phyloP scores from a whole-genome alignment of 768 basidiomycete genomes.

The Amanita inopinata region DNA sequence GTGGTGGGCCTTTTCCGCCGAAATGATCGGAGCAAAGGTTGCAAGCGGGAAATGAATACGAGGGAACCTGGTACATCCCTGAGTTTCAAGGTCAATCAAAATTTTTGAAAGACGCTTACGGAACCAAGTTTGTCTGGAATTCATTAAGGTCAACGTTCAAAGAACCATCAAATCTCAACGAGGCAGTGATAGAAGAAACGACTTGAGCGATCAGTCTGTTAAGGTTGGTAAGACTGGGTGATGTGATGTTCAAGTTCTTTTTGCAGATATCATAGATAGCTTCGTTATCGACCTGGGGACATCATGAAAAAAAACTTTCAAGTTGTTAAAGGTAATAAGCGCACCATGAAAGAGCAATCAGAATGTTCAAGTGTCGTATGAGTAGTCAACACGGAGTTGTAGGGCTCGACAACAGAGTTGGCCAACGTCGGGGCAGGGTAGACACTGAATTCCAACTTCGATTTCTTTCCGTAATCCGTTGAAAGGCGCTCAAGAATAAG shows the following conservation, averaged over 20 bases:
- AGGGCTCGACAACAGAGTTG: slow-evolving; percentile 97
- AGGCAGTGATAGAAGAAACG: slow-evolving; percentile 95
- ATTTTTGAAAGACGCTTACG: slow-evolving; percentile 40
- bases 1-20: slow-evolving; percentile 88
- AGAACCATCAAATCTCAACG: slow-evolving; percentile 93
- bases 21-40: slow-evolving; percentile 90
- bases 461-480: slow-evolving; percentile 98
- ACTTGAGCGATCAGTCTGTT: slow-evolving; percentile 99
- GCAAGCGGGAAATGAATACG: slow-evolving; percentile 98
- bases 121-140: slow-evolving; percentile 98
- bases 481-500: slow-evolving; percentile 95
- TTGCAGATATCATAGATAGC: slow-evolving; percentile 99
- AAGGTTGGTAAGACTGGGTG: slow-evolving; percentile 87
- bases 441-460: slow-evolving; percentile 96
- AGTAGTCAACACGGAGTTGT: slow-evolving; percentile 96
- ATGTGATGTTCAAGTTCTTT: slow-evolving; percentile 77
- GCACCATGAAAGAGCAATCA: too few species aligned
- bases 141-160: slow-evolving; percentile 96
- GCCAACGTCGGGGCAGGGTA: slow-evolving; percentile 93
- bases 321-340: too few species aligned
- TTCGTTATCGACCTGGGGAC: slow-evolving; percentile 69
- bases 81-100: slow-evolving; percentile 7
- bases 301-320: too few species aligned
- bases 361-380: slow-evolving; percentile 99
- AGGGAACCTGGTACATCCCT: slow-evolving; percentile 57